Conservation (phyloP, 129 eudicot genomes). For the Flaveria sonorensis region DNA sequence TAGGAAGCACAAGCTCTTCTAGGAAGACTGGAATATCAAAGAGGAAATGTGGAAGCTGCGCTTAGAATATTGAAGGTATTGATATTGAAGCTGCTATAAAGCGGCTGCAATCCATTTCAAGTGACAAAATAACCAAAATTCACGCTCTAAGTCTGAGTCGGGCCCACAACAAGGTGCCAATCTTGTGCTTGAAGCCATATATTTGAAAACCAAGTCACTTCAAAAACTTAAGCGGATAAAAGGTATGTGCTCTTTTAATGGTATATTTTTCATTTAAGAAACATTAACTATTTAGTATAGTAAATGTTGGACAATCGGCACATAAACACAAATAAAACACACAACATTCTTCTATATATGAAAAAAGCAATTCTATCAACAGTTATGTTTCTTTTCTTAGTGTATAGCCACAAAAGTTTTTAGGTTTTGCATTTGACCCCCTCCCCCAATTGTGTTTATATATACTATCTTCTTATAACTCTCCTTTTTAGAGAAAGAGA, state of each 20-base stretch:
- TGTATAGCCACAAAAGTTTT: too few relatives aligned
- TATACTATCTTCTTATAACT: too few relatives aligned
- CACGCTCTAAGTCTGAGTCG: conserved; percentile 50
- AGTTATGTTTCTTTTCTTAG: too few relatives aligned
- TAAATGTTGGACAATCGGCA: too few relatives aligned
- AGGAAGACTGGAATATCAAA: conserved; percentile 93
- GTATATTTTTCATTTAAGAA: neutral
- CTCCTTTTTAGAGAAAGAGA: too few relatives aligned
- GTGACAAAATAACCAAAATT: conserved; percentile 72
- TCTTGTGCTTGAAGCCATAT: conserved; percentile 89
- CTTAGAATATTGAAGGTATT: conserved; percentile 88
- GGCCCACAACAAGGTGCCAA: conserved; percentile 83
- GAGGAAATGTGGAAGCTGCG: conserved; percentile 95
- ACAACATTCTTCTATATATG: too few relatives aligned
- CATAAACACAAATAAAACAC: too few relatives aligned
- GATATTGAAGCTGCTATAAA: conserved; percentile 90
- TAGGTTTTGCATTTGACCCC: too few relatives aligned
- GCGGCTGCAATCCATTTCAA: conserved; percentile 60
- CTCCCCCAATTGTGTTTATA: too few relatives aligned
- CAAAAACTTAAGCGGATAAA: conserved; percentile 77
- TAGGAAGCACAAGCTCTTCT: conserved; percentile 99
- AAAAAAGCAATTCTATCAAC: too few relatives aligned
- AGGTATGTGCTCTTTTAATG: conserved; percentile 44
- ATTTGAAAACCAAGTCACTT: conserved; percentile 90
- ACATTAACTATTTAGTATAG: neutral